Base-by-base conservation (phyloP, 2,329 filamentous ascomycete species). In the Pyricularia sp. region DNA sequence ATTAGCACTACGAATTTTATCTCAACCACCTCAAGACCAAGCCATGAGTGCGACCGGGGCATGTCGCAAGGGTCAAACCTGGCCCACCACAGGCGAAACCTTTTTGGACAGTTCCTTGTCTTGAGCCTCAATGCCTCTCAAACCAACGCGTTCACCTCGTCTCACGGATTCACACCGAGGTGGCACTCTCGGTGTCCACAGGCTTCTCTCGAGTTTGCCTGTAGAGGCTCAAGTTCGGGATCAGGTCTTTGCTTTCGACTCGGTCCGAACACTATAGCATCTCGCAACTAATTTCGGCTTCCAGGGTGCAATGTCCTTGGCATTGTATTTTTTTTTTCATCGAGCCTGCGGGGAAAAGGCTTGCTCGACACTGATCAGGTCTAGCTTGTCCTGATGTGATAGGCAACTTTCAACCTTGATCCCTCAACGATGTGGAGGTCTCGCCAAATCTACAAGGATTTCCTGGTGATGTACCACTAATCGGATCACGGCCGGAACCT, bases 321-420 rank as follows among this genome's bases (percentile, higher is more conserved):
- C 58, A 61, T 12, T 61, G 58, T 23, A 25, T 23, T 25, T 59
- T 25, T 36, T 36, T 36, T 36, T 61, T 61, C n/a, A 3, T 50
- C 42, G 17, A 23, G 25, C n/a, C 58, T 26, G n/a, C n/a, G n/a
- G 58, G 58, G 58, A 26, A 26, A 61, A 61, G 25, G n/a, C n/a
- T 61, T 23, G 58, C 58, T 61, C 58, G 58, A 61, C 58, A 61
- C 58, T 61, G 58, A 61, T 61, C 58, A 61, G 25, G 58, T 26
- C 58, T 61, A 61, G n/a, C n/a, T 61, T 26, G 58, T 61, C 58
- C 58, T 50, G 58, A 61, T 61, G 58, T 61, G 58, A 61, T 61
- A 61, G 58, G n/a, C 58, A 26, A 25, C 58, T 61, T 61, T 61
- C 58, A 61, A 61, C 58, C 58, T 26, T 61, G 23, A 61, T 25